Base-by-base conservation (phyloP, 192 early-diverging fungal genomes). In the Ambispora gerdemannii region DNA sequence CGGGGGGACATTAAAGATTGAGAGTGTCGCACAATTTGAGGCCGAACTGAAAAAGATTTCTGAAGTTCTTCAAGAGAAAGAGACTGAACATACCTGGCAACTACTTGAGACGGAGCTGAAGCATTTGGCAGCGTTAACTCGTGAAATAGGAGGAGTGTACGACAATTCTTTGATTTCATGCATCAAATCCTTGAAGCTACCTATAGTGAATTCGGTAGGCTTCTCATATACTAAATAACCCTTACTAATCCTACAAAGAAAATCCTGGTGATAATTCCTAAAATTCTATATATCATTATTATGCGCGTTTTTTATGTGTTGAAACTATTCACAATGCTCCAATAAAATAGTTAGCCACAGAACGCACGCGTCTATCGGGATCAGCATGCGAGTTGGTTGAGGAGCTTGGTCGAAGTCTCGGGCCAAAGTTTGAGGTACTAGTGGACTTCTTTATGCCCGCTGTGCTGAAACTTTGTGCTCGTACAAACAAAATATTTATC, bases 401-500 rank as follows among this genome's bases (percentile, higher is more conserved):
- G 70, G 81, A 82, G 38, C 66, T 93, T 53, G 79, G 88, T n/a
- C 79, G 78, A 43, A 53, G 73, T 19, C 81, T 90, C 73, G 81
- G 86, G 47, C 80, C 81, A 32, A 81, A 86, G 27, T 90, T 91
- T 74, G 82, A 86, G 35, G 61, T 75, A 4, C 70, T 90, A 4
- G 62, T 77, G 19, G 92, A 94, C 30, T 47, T 83, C 50, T 80
- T 92, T 56, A 77, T 88, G 7, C 81, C 83, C 1, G 62, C 87
- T 0, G 70, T 89, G 0, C 68, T 94, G 60, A 85, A 83, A 51
- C 80, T 89, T 20, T 89, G 87, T 72, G 81, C 78, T 10, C 86
- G 89, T 19, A 84, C 89, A n/a, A 93, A 92, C 80, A 89, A 89
- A 70, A 84, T 92, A 28, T 85, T 88, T 78, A 83, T 89, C 33